These are phyloP conservation scores for Clarireedia paspali DNA, from an alignment of 2,329 filamentous ascomycete genomes.

Conservation along the genomic window DNA sequence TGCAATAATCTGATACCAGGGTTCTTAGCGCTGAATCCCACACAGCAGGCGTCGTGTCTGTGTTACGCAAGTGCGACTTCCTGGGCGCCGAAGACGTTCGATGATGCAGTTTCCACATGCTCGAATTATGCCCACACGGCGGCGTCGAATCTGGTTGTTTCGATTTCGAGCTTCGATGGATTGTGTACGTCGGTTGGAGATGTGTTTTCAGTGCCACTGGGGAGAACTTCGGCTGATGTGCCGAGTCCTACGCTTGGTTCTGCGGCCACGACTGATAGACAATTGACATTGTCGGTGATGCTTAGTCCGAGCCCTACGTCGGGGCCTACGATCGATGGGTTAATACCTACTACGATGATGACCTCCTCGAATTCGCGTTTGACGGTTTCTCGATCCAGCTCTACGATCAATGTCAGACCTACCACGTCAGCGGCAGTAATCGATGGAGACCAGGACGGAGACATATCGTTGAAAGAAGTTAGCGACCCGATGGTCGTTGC, in stretches of 20 bases:
- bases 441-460: background rate
- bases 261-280: background rate
- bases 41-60: slow-evolving; percentile 1
- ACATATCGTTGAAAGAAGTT: background rate
- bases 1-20: background rate
- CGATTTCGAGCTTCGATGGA: background rate
- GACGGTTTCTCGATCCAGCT: background rate
- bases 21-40: background rate
- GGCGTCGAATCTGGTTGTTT: background rate
- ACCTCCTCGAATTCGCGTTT: too few relatives aligned
- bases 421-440: background rate
- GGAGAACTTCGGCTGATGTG: background rate
- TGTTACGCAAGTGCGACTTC: slow-evolving; percentile 4
- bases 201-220: background rate
- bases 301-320: too few relatives aligned
- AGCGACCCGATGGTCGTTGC: slow-evolving; percentile 9
- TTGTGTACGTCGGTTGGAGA: slow-evolving; percentile 18
- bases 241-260: background rate
- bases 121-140: background rate
- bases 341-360: too few relatives aligned
- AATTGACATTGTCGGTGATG: too few relatives aligned
- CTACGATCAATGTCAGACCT: background rate
- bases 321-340: too few relatives aligned
- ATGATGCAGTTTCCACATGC: background rate
- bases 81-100: slow-evolving; percentile 3